Conservation (phyloP, 495 filamentous ascomycete species). For the Aspergillus nidulans region DNA sequence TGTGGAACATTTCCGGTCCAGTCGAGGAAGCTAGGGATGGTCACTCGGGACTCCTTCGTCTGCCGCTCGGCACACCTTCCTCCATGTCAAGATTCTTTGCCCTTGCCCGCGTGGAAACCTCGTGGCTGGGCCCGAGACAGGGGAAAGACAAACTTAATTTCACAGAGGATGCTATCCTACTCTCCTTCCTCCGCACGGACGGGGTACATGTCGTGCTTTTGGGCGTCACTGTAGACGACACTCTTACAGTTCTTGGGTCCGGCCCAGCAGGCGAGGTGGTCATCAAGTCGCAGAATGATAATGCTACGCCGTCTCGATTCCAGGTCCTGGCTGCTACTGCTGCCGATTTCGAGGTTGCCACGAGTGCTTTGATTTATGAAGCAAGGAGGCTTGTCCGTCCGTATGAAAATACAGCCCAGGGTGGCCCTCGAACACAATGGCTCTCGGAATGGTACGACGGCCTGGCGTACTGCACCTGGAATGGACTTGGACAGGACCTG, state of each 20-base stretch:
- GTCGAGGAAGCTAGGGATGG: conserved; percentile 51
- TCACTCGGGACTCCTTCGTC: conserved; percentile 48
- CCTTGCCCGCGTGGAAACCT: conserved; percentile 69
- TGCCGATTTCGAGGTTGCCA: conserved; percentile 68
- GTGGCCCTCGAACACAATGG: conserved; percentile 60
- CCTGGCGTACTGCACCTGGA: conserved; percentile 84
- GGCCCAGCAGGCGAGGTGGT: conserved; percentile 61
- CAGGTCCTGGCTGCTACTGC: conserved; percentile 69
- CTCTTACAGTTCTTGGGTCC: conserved; percentile 65
- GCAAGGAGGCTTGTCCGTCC: conserved; percentile 64
- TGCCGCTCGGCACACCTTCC: conserved; percentile 62
- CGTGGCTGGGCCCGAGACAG: conserved; percentile 88
- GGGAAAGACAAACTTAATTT: conserved; percentile 61
- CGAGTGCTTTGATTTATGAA: conserved; percentile 79
- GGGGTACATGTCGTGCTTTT: conserved; percentile 79
- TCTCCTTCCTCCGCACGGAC: conserved; percentile 70
- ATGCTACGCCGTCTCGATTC: conserved; percentile 44
- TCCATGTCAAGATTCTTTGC: conserved; percentile 63
- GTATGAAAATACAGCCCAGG: conserved; percentile 26
- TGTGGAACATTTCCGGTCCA: conserved; percentile 64
- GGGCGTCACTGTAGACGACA: conserved; percentile 69
- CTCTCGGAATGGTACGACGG: conserved; percentile 88
- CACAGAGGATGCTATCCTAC: conserved; percentile 74
- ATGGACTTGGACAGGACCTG: conserved; percentile 76
- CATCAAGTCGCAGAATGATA: conserved; percentile 71